Evolutionary conservation across 305 asterid species (phyloP).

Genomic region (Coffea humblotiana): DNA sequence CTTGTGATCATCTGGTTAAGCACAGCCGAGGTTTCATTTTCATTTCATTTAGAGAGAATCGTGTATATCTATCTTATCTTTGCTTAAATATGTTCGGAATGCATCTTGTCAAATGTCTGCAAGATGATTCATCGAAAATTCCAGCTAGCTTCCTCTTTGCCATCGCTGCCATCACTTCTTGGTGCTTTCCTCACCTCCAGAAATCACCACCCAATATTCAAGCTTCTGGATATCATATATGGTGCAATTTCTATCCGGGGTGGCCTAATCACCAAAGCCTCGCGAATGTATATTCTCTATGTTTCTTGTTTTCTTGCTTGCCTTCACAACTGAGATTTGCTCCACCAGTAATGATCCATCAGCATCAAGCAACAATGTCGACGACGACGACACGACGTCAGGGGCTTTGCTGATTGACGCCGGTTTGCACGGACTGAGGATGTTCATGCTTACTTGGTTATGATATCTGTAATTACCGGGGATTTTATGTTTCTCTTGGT

Average conservation of each 20-base stretch:
- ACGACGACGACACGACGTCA: slow-evolving; percentile 17
- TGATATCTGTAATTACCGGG: slow-evolving; percentile 51
- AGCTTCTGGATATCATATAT: slow-evolving; percentile 50
- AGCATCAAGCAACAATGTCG: slow-evolving; percentile 5
- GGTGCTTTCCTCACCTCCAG: background rate
- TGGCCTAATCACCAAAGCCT: slow-evolving; percentile 47
- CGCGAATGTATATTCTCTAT: slow-evolving; percentile 39
- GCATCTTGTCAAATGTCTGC: background rate
- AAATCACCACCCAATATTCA: slow-evolving; percentile 9
- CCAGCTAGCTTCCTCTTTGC: background rate
- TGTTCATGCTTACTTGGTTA: slow-evolving; percentile 57
- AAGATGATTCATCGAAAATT: background rate
- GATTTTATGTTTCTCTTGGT: slow-evolving; percentile 51
- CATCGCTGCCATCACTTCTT: background rate
- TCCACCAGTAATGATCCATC: slow-evolving; percentile 32
- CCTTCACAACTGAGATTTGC: slow-evolving; percentile 55
- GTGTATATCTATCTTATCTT: no score
- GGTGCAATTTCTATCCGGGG: slow-evolving; percentile 48
- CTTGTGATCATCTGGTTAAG: no score
- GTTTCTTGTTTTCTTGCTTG: slow-evolving; percentile 42
- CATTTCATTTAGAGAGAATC: background rate
- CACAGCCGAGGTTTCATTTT: no score
- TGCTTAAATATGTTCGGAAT: no score
- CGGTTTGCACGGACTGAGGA: slow-evolving; percentile 46
- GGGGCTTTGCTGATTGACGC: slow-evolving; percentile 27